A percentile compares a stretch with the other conserved stretches of the same genome.
Conservation (phyloP, 164 flowering plant genomes). For the Aristolochia fimbriata region DNA sequence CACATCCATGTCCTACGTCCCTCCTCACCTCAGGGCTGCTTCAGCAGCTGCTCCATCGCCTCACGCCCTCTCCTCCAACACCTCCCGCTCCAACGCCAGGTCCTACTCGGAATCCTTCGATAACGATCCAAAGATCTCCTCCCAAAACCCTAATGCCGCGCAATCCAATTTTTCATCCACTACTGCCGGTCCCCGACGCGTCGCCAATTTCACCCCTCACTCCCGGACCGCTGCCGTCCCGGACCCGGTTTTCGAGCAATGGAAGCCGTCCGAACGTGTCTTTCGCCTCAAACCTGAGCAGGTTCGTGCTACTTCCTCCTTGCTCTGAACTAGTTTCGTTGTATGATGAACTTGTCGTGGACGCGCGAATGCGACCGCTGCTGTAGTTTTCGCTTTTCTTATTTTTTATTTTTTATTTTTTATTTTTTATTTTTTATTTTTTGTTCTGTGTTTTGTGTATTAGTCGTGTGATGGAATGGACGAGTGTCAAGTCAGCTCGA, state of each 20-base stretch:
- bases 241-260: constrained; percentile 23
- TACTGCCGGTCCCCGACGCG: constrained; percentile 11
- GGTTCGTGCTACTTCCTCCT: constrained; percentile 16
- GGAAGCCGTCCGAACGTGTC: constrained; percentile 38
- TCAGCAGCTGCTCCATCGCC: background rate
- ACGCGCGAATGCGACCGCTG: background rate
- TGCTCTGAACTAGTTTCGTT: background rate
- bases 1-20: constrained; percentile 27
- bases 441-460: too few species aligned
- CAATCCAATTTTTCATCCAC: constrained; percentile 5
- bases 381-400: background rate
- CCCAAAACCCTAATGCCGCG: constrained; percentile 7
- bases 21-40: constrained; percentile 31
- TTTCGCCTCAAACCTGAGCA: constrained; percentile 26
- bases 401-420: too few species aligned
- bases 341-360: background rate
- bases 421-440: too few species aligned
- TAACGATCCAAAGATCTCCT: constrained; percentile 7
- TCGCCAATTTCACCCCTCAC: constrained; percentile 6
- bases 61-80: constrained; percentile 5
- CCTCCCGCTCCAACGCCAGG: constrained; percentile 1
- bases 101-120: constrained; percentile 6
- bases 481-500: too few species aligned
- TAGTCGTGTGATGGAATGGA: too few species aligned
- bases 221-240: constrained; percentile 13